Evolutionary conservation across 106 monocot species (phyloP), one percentile per base, ranked within the genome.

Genomic region (Dactylorhiza incarnata): DNA sequence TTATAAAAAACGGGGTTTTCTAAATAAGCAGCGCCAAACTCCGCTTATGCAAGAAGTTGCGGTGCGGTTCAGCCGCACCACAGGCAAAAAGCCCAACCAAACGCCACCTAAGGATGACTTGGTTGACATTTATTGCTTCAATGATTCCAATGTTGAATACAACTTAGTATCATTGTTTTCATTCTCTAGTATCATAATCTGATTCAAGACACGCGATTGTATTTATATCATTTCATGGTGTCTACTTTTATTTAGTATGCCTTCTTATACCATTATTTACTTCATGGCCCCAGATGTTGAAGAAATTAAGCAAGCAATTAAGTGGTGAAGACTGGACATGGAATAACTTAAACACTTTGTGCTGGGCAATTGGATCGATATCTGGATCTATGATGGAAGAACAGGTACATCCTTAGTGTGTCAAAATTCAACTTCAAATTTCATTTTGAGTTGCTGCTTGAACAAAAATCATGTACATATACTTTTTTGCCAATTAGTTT

Each of bases 291-390:
- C 71, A 99, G 97, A 99, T 99, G 97, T 84, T 99, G 77, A 99
- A 82, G 70, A 99, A 94, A 76, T 66, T 99, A 69, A 89, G 76
- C 52, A 99, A 94, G 72, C 97, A 99, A 74, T 77, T 99, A 59
- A 99, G 52, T 77, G 94, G 97, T 11, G 94, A 94, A 75, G 97
- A 99, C 49, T 94, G 97, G 94, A 75, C 84, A 54, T 99, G 97
- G 97, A 99, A 99, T 75, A 94, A 94, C 76, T 81, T 99, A 49
- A 99, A 99, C 66, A 99, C 97, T 37, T 78, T 99, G 25, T 99
- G 97, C 74, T 99, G 97, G 97, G 97, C 97, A 8, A 99, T 99
- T 77, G 97, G 97, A 77, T 99, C 97, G 49, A 99, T 99, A 71
- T 94, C 97, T 73, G 97, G 97, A 7, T 94, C 97, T 50, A 99